Percentiles rank a stretch among this genome's conserved stretches.
These are phyloP conservation scores for Puccinia horiana DNA, from an alignment of 1,284 basidiomycete species.

Conservation along the genomic window DNA sequence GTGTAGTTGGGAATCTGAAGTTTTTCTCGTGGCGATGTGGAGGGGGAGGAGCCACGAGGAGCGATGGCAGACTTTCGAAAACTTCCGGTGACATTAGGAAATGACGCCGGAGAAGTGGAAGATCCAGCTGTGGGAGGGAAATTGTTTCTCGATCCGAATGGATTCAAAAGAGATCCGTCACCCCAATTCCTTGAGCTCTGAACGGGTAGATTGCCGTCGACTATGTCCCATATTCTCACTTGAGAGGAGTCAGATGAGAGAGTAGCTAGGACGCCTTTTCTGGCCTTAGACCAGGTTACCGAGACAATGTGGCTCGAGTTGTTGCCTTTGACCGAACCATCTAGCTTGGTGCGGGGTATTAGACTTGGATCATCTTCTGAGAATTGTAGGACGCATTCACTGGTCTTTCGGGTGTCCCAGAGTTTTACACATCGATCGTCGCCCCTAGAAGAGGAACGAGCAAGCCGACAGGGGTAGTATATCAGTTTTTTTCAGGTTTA, in stretches of 20 bases:
- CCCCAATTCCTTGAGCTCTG: slow-evolving; percentile 3
- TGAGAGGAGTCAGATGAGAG: slow-evolving; percentile 18
- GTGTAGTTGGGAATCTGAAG: slow-evolving; percentile 16
- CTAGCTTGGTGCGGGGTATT: background rate
- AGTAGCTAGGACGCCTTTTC: slow-evolving; percentile 30
- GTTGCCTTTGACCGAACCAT: slow-evolving; percentile 12
- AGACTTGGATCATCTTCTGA: slow-evolving; percentile 10
- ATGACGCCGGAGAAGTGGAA: background rate
- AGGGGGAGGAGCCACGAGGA: slow-evolving; percentile 21
- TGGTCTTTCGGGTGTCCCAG: slow-evolving; percentile 45
- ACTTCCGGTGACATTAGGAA: background rate
- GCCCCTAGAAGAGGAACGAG: slow-evolving; percentile 24
- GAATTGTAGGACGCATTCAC: slow-evolving; percentile 29
- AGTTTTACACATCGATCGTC: slow-evolving; percentile 37
- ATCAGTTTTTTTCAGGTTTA: background rate
- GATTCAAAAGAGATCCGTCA: slow-evolving; percentile 27
- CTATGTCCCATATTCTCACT: slow-evolving; percentile 36
- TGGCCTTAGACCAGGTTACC: slow-evolving; percentile 30
- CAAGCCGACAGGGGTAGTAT: background rate
- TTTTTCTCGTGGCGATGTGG: slow-evolving; percentile 8
- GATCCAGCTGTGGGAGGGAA: background rate
- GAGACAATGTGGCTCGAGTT: slow-evolving; percentile 1
- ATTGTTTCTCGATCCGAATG: slow-evolving; percentile 4
- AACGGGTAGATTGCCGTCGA: background rate
- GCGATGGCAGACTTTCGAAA: slow-evolving; percentile 15